Conservation (phyloP, 2,329 filamentous ascomycete species). For the Teratosphaeria gauchensis region DNA sequence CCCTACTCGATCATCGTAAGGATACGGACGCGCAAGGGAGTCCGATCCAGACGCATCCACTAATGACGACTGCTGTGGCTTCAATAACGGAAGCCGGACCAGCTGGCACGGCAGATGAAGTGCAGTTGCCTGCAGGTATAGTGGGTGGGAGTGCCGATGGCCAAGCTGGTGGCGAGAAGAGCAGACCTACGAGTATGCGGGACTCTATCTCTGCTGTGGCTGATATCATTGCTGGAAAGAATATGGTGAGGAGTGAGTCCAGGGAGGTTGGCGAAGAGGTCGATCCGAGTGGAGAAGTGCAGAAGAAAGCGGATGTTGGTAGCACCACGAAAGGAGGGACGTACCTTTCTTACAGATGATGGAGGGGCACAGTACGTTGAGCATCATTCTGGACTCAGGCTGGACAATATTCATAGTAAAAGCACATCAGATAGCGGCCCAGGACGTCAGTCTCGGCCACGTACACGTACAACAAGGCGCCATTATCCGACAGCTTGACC, state of each 20-base stretch:
- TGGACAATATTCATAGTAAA: no score
- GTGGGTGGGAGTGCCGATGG: not conserved
- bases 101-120: not conserved
- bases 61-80: not conserved
- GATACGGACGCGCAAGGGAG: not conserved
- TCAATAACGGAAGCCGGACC: not conserved
- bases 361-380: not conserved
- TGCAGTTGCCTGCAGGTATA: not conserved
- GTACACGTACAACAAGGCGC: no score
- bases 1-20: not conserved
- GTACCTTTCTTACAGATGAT: constrained; percentile 1
- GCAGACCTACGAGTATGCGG: not conserved
- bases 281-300: not conserved
- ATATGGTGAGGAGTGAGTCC: not conserved
- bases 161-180: not conserved
- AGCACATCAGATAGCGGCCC: no score
- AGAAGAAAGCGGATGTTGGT: not conserved
- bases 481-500: no score
- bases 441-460: no score
- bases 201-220: not conserved
- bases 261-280: not conserved
- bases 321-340: not conserved
- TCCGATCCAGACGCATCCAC: not conserved
- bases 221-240: not conserved
- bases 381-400: no score